A percentile compares a stretch with the other conserved stretches of the same genome.
phyloP scores from a whole-genome alignment of 164 flowering plant species.

The Piper longum region DNA sequence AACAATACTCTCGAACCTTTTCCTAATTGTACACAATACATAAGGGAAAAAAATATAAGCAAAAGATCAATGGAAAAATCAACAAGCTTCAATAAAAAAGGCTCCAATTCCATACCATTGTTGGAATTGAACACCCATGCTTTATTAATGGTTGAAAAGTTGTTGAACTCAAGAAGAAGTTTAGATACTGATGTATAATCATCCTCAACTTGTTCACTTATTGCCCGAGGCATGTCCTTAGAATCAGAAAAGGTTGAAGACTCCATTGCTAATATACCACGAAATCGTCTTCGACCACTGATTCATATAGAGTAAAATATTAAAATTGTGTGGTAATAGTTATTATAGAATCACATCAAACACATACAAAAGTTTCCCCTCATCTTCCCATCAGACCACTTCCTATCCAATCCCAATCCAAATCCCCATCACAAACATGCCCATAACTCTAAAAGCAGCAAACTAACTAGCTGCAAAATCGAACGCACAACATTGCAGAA shows the following conservation, averaged over 20 bases:
- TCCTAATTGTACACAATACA: conserved; percentile 22
- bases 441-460: neutral
- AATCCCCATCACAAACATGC: neutral
- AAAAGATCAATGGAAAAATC: neutral
- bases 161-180: conserved; percentile 53
- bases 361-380: neutral
- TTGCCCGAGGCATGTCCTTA: conserved; percentile 26
- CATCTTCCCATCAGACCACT: neutral
- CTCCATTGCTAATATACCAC: conserved; percentile 34
- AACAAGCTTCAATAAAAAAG: neutral
- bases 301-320: neutral
- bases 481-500: neutral
- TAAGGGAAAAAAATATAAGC: neutral
- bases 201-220: conserved; percentile 44
- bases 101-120: conserved; percentile 24
- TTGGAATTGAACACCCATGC: conserved; percentile 67
- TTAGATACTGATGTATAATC: conserved; percentile 60
- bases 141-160: conserved; percentile 54
- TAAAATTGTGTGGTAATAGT: neutral
- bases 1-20: conserved; percentile 59
- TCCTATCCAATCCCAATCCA: no score
- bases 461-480: neutral
- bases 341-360: neutral
- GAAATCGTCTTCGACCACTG: conserved; percentile 17
- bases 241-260: conserved; percentile 17